A percentile compares a stretch with the other conserved stretches of the same genome.
phyloP scores from a whole-genome alignment of 352 stramenopile genomes.

The Globisporangium spiculum region DNA sequence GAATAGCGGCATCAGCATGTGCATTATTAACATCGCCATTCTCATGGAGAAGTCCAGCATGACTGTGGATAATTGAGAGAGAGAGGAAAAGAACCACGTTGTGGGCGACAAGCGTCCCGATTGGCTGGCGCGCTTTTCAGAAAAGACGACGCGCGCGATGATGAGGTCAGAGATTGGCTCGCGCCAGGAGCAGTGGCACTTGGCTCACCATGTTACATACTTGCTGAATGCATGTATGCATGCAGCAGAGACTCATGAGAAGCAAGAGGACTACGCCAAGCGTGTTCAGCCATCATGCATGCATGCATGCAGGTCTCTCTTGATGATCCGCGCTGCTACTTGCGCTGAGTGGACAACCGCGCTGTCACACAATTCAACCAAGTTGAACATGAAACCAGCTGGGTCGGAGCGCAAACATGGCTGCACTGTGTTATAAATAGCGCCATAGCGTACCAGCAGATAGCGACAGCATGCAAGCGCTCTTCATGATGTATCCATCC shows the following conservation, averaged over 20 bases:
- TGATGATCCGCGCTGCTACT: too few relatives aligned
- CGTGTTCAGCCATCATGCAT: too few relatives aligned
- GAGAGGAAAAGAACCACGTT: conserved; percentile 1
- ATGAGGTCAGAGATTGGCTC: not conserved
- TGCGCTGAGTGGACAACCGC: not conserved
- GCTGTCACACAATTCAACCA: not conserved
- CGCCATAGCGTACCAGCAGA: not conserved
- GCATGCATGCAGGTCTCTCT: too few relatives aligned
- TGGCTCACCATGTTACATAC: not conserved
- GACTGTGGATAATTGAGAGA: not conserved
- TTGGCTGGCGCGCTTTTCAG: not conserved
- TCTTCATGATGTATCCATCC: not conserved
- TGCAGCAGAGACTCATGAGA: too few relatives aligned
- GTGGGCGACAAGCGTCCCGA: not conserved
- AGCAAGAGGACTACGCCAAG: too few relatives aligned
- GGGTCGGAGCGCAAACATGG: not conserved
- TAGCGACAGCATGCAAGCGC: not conserved
- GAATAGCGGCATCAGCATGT: not conserved
- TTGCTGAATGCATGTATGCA: too few relatives aligned
- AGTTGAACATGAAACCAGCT: conserved; percentile 9
- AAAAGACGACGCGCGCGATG: not conserved
- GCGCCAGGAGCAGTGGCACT: not conserved
- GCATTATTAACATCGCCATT: not conserved
- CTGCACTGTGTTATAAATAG: conserved; percentile 7
- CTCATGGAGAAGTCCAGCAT: not conserved